Evolutionary conservation across 2,329 filamentous ascomycete genomes (phyloP).

Genomic region (Epichloe amarillans): DNA sequence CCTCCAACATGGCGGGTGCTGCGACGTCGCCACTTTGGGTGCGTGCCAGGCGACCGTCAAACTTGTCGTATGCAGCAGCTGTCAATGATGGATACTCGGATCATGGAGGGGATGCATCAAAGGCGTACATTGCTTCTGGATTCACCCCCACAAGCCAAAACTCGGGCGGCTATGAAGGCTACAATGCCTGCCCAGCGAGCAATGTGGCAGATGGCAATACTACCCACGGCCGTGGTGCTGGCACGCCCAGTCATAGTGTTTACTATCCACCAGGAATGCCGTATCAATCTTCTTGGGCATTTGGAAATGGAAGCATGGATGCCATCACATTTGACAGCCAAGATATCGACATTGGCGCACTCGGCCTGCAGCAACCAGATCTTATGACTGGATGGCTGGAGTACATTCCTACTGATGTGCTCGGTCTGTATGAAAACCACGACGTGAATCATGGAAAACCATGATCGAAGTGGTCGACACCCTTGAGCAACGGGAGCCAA

Average conservation of each 20-base stretch:
- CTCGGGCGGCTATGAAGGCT: constrained; percentile 29
- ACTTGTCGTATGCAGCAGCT: constrained; percentile 12
- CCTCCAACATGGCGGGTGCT: constrained; percentile 34
- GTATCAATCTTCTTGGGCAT: constrained; percentile 19
- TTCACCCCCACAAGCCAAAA: constrained; percentile 30
- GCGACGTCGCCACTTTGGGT: constrained; percentile 27
- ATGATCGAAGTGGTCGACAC: not conserved
- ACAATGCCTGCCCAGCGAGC: constrained; percentile 28
- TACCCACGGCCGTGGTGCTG: not conserved
- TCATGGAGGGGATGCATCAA: constrained; percentile 18
- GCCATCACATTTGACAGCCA: constrained; percentile 62
- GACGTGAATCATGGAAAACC: constrained; percentile 14
- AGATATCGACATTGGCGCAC: constrained; percentile 59
- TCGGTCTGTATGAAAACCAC: constrained; percentile 38
- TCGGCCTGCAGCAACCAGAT: constrained; percentile 45
- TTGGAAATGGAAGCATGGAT: constrained; percentile 24
- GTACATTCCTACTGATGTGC: constrained; percentile 53
- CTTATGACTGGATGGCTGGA: constrained; percentile 62
- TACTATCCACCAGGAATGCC: constrained; percentile 18
- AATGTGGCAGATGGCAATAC: constrained; percentile 22
- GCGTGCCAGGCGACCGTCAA: constrained; percentile 14
- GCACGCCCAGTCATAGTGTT: constrained; percentile 4
- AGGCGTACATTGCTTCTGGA: constrained; percentile 19
- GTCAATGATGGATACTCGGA: constrained; percentile 17
- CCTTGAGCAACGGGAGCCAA: not conserved